Evolutionary conservation across 2,329 filamentous ascomycete species (phyloP), one percentile per base, ranked within the genome.

Genomic region (Botrytis sinoallii): DNA sequence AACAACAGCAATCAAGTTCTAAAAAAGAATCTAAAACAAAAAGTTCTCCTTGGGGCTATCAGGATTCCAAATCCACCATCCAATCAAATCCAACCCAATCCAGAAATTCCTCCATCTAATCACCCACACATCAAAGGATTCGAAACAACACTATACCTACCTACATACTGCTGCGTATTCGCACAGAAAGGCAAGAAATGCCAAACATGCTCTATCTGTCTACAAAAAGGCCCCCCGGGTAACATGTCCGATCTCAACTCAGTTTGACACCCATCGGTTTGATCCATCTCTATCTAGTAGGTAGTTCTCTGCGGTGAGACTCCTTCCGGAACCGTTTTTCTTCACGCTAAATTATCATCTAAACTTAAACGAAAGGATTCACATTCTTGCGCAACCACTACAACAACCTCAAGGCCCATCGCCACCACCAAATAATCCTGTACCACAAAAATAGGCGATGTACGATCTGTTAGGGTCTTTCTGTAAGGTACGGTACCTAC

Each of bases 301-400:
- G 42, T 48, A 29, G n/a, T 52, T 64, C 16, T 40, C 29, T 68
- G 52, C 70, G 52, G 70, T 68, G 70, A 72, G 29, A 57, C 70
- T 72, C 46, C 29, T 72, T 72, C 35, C 20, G 70, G 70, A 46
- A 48, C 38, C 40, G 35, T 46, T 35, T 25, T 55, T n/a, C 29
- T 32, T 44, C 38, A 67, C 18, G 20, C 16, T 25, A 42, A 32
- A 55, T 42, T 4, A 14, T 16, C 48, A 68, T 68, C 66, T 8
- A 68, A 57, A 57, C 9, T 9, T 68, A 57, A 68, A 42, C 66
- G 66, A 68, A 68, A 68, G 66, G 66, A 57, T 68, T 57, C 48
- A 48, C 9, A 57, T 16, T 57, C 66, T 42, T 16, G 48, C 38
- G n/a, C 48, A 69, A 57, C 48, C 48, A 57, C n/a, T 2, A 3